Percentiles rank a stretch among this genome's conserved stretches.
Evolutionary conservation across 331 rosid species (phyloP).

Genomic region (Acacia pycnantha): DNA sequence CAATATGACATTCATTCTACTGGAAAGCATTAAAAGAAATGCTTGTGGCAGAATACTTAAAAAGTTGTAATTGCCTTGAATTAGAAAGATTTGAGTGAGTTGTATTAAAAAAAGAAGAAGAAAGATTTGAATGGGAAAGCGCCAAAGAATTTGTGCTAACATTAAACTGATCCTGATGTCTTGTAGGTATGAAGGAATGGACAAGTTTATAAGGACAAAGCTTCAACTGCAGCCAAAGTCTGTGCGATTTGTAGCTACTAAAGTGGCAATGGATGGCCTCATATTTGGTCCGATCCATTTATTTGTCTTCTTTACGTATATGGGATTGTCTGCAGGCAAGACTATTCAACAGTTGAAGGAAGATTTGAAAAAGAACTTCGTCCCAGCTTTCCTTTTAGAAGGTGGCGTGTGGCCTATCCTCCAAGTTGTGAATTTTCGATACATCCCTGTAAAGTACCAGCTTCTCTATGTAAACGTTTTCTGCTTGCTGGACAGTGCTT

Average conservation of each 20-base stretch:
- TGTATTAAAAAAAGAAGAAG: background rate
- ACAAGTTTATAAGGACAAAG: conserved; percentile 54
- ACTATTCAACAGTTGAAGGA: conserved; percentile 67
- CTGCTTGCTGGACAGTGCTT: conserved; percentile 90
- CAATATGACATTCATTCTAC: background rate
- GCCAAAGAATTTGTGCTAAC: conserved; percentile 14
- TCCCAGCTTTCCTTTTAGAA: conserved; percentile 80
- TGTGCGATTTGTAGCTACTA: conserved; percentile 56
- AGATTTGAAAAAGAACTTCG: conserved; percentile 72
- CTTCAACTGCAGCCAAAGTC: conserved; percentile 69
- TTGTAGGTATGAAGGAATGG: conserved; percentile 89
- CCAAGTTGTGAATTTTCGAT: conserved; percentile 77
- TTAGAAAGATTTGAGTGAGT: background rate
- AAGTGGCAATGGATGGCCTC: conserved; percentile 76
- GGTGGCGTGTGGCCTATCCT: conserved; percentile 85
- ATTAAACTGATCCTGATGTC: conserved; percentile 15
- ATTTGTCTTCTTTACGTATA: conserved; percentile 75
- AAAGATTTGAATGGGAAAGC: background rate
- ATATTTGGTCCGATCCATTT: conserved; percentile 81
- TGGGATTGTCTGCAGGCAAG: conserved; percentile 85
- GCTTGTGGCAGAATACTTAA: background rate
- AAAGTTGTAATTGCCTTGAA: background rate
- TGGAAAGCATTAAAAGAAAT: background rate
- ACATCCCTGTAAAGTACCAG: conserved; percentile 83
- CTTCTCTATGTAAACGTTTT: conserved; percentile 88